Evolutionary conservation across 106 monocot genomes (phyloP).

Genomic region (Alisma plantagoaquatica): DNA sequence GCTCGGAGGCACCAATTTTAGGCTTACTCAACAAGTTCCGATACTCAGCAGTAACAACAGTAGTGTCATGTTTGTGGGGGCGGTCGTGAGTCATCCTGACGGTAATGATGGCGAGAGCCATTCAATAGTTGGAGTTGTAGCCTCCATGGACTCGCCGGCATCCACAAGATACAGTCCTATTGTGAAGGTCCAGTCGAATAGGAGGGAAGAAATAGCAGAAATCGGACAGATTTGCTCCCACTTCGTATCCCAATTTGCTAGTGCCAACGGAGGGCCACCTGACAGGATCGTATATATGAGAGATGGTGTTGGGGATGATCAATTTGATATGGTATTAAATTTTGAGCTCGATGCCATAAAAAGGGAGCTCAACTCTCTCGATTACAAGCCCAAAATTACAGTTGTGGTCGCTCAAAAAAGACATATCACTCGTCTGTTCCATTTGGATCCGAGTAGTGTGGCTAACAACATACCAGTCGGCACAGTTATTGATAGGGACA

Average conservation of each 20-base stretch:
- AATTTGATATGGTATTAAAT: conserved; percentile 47
- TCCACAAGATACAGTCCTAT: conserved; percentile 13
- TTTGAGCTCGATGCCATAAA: conserved; percentile 22
- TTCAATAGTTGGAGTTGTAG: conserved; percentile 36
- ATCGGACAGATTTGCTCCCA: conserved; percentile 25
- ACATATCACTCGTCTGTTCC: conserved; percentile 37
- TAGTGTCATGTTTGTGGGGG: conserved; percentile 34
- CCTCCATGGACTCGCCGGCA: conserved; percentile 12
- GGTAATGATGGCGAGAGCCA: conserved; percentile 16
- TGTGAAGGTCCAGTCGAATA: conserved; percentile 18
- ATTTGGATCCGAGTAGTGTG: not conserved
- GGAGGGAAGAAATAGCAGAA: conserved; percentile 19
- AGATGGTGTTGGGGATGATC: conserved; percentile 45
- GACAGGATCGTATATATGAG: conserved; percentile 35
- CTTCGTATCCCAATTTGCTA: conserved; percentile 14
- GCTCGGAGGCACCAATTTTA: conserved; percentile 35
- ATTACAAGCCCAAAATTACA: conserved; percentile 30
- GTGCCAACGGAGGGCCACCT: conserved; percentile 10
- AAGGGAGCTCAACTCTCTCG: not conserved
- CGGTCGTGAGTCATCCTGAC: conserved; percentile 43
- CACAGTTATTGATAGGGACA: conserved; percentile 33
- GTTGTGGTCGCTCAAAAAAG: conserved; percentile 42
- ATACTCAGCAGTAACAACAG: not conserved
- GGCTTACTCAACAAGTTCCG: conserved; percentile 17
- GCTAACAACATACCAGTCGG: conserved; percentile 24